A percentile compares a stretch with the other conserved stretches of the same genome.
These are phyloP conservation scores for Tricholoma sp. DNA, from an alignment of 768 basidiomycete species.

Conservation along the genomic window DNA sequence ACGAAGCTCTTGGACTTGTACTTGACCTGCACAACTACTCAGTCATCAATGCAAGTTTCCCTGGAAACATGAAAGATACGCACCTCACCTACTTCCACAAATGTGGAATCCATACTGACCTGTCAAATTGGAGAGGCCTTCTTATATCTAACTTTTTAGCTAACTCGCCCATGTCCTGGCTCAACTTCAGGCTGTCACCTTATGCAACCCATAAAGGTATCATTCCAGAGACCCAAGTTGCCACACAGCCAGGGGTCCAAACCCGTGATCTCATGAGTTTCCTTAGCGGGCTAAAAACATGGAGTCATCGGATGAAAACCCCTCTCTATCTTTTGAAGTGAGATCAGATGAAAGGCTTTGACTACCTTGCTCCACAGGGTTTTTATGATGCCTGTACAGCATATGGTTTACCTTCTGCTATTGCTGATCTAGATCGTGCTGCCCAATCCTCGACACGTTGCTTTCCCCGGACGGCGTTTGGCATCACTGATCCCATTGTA, in stretches of 20 bases:
- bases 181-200: background rate
- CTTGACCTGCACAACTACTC: background rate
- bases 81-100: background rate
- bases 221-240: slow-evolving; percentile 13
- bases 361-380: slow-evolving; percentile 14
- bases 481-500: too few species aligned
- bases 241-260: slow-evolving; percentile 13
- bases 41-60: background rate
- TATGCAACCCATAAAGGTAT: background rate
- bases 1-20: background rate
- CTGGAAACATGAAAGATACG: background rate
- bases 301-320: slow-evolving; percentile 3
- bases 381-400: slow-evolving; percentile 17
- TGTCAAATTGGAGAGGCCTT: background rate
- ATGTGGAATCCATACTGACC: too few species aligned
- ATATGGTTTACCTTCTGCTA: slow-evolving; percentile 10
- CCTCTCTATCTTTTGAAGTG: slow-evolving; percentile 11
- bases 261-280: slow-evolving; percentile 10
- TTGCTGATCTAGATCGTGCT: slow-evolving; percentile 13
- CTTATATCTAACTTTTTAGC: background rate
- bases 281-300: slow-evolving; percentile 10
- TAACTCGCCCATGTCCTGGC: background rate
- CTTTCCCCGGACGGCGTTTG: too few species aligned
- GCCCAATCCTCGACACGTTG: slow-evolving; percentile 6
- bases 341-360: slow-evolving; percentile 2